Evolutionary conservation across 768 basidiomycete genomes (phyloP).

Genomic region (Rhodotorula toruloides): DNA sequence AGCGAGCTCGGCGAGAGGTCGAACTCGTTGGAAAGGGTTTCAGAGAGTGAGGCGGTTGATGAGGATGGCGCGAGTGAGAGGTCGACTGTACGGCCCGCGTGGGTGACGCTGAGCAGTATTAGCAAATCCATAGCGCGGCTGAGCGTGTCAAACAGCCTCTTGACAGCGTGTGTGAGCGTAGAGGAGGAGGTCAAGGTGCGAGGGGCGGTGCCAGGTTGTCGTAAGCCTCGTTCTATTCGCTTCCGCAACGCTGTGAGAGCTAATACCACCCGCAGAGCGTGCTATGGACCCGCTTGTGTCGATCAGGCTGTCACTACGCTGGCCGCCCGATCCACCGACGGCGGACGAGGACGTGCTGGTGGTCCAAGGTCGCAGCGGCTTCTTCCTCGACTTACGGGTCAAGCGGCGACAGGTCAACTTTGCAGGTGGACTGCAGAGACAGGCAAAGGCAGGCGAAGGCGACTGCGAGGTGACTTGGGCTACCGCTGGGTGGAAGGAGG

Average conservation of each 20-base stretch:
- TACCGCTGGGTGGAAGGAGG: constrained; percentile 28
- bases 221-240: neutral
- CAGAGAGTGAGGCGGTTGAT: constrained; percentile 1
- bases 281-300: constrained; percentile 19
- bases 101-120: no score
- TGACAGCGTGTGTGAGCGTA: neutral
- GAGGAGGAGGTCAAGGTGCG: neutral
- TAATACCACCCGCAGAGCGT: no score
- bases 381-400: constrained; percentile 35
- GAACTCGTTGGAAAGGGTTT: constrained; percentile 1
- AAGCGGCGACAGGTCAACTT: no score
- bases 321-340: constrained; percentile 12
- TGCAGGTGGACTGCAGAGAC: no score
- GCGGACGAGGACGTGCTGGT: constrained; percentile 19
- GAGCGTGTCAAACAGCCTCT: no score
- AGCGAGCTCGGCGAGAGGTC: constrained; percentile 15
- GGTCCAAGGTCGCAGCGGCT: constrained; percentile 12
- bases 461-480: constrained; percentile 20
- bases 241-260: neutral
- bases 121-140: no score
- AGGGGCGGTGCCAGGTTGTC: neutral
- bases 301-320: constrained; percentile 23
- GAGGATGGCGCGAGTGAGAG: constrained; percentile 1
- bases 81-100: constrained; percentile 16
- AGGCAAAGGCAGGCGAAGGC: neutral